A percentile compares a stretch with the other conserved stretches of the same genome.
These are phyloP conservation scores for Pachyrhizus erosus DNA, from an alignment of 306 rosid genomes.

Conservation along the genomic window DNA sequence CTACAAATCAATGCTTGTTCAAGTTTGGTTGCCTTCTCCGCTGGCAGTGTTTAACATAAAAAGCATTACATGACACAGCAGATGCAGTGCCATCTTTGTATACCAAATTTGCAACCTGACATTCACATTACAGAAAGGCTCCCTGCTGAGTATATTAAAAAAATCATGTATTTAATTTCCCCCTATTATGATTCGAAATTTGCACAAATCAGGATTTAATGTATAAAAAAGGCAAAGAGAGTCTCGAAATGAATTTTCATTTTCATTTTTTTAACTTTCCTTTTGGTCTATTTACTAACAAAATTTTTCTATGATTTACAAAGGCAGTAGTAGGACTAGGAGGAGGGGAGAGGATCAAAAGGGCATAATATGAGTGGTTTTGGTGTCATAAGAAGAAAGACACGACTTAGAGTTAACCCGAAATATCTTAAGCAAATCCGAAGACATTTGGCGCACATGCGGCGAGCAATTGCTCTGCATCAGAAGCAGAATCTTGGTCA, in stretches of 20 bases:
- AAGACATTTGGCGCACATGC: slow-evolving; percentile 72
- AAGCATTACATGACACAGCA: background rate
- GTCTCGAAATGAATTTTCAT: slow-evolving; percentile 44
- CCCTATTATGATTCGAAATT: too few relatives aligned
- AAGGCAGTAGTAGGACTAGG: background rate
- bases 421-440: slow-evolving; percentile 85
- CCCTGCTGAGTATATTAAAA: background rate
- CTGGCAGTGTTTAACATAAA: background rate
- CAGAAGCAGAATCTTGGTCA: slow-evolving; percentile 80
- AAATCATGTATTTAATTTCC: background rate
- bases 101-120: background rate
- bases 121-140: background rate
- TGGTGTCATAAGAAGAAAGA: slow-evolving; percentile 76
- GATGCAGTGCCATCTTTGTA: slow-evolving; percentile 20
- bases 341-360: slow-evolving; percentile 51
- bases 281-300: slow-evolving; percentile 62
- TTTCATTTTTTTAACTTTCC: background rate
- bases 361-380: slow-evolving; percentile 95
- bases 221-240: background rate
- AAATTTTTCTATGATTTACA: slow-evolving; percentile 73
- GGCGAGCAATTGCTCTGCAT: slow-evolving; percentile 94
- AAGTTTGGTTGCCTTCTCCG: background rate
- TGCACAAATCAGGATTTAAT: background rate
- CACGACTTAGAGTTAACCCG: slow-evolving; percentile 70
- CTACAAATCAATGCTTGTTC: background rate